A percentile compares a stretch with the other conserved stretches of the same genome.
These are phyloP conservation scores for Phytophthora brassicae DNA, from an alignment of 352 stramenopile genomes.

Conservation along the genomic window DNA sequence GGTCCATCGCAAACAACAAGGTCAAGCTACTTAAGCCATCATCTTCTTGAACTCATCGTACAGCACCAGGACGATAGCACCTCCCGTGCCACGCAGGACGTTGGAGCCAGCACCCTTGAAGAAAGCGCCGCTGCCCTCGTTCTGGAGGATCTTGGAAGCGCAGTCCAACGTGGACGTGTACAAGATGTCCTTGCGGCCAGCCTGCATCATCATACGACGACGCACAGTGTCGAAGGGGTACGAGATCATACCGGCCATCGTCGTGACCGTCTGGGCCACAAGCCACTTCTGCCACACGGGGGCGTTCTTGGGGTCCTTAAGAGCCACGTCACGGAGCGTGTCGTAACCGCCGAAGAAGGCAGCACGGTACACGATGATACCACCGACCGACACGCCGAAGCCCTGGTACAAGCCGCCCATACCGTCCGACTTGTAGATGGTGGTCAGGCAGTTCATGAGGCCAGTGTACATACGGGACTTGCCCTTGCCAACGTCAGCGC, in stretches of 20 bases:
- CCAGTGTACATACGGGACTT: conserved; percentile 98
- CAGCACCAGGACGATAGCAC: conserved; percentile 98
- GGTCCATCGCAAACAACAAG: conserved; percentile 21
- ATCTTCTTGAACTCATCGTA: conserved; percentile 99
- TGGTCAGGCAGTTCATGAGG: conserved; percentile 96
- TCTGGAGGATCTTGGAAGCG: conserved; percentile 95
- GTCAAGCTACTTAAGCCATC: conserved; percentile 40
- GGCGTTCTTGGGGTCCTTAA: conserved; percentile 85
- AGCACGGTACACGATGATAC: conserved; percentile 99
- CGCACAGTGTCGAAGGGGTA: conserved; percentile 97
- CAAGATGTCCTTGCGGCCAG: conserved; percentile 95
- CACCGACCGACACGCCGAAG: conserved; percentile 97
- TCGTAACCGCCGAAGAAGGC: conserved; percentile 99
- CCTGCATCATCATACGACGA: conserved; percentile 98
- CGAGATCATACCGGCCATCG: conserved; percentile 92
- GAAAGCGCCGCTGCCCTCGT: conserved; percentile 95
- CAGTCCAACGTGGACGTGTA: conserved; percentile 98
- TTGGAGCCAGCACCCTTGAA: conserved; percentile 99
- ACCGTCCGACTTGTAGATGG: conserved; percentile 94
- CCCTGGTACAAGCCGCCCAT: conserved; percentile 97
- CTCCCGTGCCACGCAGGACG: conserved; percentile 97
- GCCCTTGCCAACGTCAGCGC: conserved; percentile 96
- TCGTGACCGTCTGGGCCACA: conserved; percentile 91
- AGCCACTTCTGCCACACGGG: conserved; percentile 91
- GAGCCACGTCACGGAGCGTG: conserved; percentile 91